phyloP scores from a whole-genome alignment of 805 yeast genomes.

The Yarrowia hollandica region DNA sequence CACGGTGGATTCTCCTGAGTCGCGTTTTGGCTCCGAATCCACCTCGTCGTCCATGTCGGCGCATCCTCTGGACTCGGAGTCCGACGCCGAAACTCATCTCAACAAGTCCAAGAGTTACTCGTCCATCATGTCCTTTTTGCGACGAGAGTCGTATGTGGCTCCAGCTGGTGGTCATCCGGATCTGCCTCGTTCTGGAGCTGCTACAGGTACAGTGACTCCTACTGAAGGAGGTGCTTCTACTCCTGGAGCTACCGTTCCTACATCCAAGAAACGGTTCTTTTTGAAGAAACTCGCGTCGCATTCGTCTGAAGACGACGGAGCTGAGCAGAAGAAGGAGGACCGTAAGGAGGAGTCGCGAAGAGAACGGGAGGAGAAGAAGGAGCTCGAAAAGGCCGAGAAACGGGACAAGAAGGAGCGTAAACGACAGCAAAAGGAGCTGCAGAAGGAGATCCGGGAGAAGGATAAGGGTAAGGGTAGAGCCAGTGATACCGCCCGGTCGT shows the following conservation, averaged over 20 bases:
- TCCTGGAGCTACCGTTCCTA: background rate
- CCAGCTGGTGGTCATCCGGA: background rate
- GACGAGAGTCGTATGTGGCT: constrained; percentile 14
- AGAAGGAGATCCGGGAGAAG: background rate
- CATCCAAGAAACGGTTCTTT: constrained; percentile 22
- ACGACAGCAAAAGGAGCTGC: constrained; percentile 1
- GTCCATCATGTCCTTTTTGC: constrained; percentile 14
- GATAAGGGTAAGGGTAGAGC: constrained; percentile 10
- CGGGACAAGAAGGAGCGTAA: constrained; percentile 11
- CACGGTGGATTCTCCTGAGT: constrained; percentile 17
- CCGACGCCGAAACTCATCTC: constrained; percentile 16
- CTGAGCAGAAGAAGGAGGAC: background rate
- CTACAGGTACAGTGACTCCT: constrained; percentile 8
- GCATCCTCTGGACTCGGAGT: constrained; percentile 5
- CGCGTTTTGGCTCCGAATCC: background rate
- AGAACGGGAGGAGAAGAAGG: background rate
- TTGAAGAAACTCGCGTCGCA: constrained; percentile 18
- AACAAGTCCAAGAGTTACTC: constrained; percentile 24
- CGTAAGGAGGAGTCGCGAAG: background rate
- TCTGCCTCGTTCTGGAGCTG: background rate
- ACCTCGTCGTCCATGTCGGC: constrained; percentile 6
- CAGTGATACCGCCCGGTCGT: constrained; percentile 14
- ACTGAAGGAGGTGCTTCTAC: background rate
- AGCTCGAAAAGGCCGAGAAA: constrained; percentile 15
- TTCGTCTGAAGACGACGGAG: constrained; percentile 20